Conservation (phyloP, 2,329 filamentous ascomycete genomes). For the Aspergillus sojae region DNA sequence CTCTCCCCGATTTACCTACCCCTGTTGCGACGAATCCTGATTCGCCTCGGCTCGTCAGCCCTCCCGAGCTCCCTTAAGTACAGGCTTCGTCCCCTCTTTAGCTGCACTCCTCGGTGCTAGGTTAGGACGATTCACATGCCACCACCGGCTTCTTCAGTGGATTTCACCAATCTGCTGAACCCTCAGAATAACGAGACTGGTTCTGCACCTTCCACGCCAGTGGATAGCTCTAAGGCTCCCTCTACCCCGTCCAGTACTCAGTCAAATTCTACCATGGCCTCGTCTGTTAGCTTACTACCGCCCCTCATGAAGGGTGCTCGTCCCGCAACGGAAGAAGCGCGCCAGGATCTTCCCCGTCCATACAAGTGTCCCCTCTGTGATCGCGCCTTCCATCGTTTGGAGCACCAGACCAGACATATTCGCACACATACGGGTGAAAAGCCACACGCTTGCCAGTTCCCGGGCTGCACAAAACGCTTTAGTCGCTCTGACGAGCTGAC, state of each 20-base stretch:
- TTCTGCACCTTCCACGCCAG: slow-evolving; percentile 23
- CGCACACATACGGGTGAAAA: slow-evolving; percentile 98
- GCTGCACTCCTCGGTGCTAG: slow-evolving; percentile 17
- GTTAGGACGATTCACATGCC: slow-evolving; percentile 64
- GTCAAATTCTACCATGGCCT: slow-evolving; percentile 43
- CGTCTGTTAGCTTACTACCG: slow-evolving; percentile 48
- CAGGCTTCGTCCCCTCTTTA: slow-evolving; percentile 21
- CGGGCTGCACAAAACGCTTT: slow-evolving; percentile 95
- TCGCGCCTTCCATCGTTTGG: slow-evolving; percentile 96
- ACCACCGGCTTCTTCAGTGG: slow-evolving; percentile 71
- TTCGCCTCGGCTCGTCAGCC: slow-evolving; percentile 25
- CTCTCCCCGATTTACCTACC: slow-evolving; percentile 28
- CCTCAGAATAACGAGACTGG: slow-evolving; percentile 51
- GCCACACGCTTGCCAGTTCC: slow-evolving; percentile 93
- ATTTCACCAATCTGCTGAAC: slow-evolving; percentile 76
- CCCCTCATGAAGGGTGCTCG: slow-evolving; percentile 50
- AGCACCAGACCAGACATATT: slow-evolving; percentile 92
- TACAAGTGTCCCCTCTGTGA: slow-evolving; percentile 99
- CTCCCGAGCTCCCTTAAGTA: slow-evolving; percentile 17
- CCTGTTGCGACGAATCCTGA: slow-evolving; percentile 25
- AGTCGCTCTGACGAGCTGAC: slow-evolving; percentile 95
- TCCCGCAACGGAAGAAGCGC: slow-evolving; percentile 61
- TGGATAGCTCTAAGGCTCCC: slow-evolving; percentile 31
- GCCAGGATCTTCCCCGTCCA: slow-evolving; percentile 84
- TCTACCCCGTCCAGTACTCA: slow-evolving; percentile 30